A percentile compares a stretch with the other conserved stretches of the same genome.
Conservation (phyloP, 306 rosid species). For the Cucurbita argyrosperma region DNA sequence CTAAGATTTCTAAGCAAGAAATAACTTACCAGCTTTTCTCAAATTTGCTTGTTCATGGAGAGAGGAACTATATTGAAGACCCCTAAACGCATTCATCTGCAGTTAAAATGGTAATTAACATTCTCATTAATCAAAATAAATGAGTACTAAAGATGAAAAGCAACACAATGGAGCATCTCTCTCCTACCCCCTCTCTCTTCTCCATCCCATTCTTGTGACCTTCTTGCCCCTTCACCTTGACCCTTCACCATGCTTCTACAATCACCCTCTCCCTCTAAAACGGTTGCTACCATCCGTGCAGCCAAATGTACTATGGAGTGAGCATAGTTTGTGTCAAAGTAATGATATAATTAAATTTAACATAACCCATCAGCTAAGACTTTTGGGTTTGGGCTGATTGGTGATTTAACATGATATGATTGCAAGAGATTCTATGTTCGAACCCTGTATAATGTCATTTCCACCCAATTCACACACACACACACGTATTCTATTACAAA, state of each 20-base stretch:
- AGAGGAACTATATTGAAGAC: not conserved
- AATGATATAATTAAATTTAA: no score
- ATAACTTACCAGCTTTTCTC: not conserved
- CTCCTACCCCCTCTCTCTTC: not conserved
- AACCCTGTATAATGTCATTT: no score
- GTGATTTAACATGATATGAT: no score
- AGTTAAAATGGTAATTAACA: not conserved
- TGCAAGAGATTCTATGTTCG: no score
- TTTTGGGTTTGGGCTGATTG: no score
- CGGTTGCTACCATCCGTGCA: no score
- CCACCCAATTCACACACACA: no score
- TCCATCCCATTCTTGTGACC: not conserved
- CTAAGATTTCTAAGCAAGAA: not conserved
- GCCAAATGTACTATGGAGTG: not conserved
- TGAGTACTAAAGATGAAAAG: not conserved
- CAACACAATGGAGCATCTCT: not conserved
- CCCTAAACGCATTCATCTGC: constrained; percentile 4
- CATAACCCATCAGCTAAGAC: no score
- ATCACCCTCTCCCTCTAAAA: not conserved
- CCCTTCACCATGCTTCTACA: not conserved
- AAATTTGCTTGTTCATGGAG: not conserved
- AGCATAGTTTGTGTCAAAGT: not conserved
- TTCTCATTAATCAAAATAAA: not conserved
- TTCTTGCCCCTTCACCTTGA: not conserved
- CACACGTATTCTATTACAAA: no score